A percentile compares a stretch with the other conserved stretches of the same genome.
phyloP scores from a whole-genome alignment of 108 stramenopile species.

The Pseudonitzschia pungens region DNA sequence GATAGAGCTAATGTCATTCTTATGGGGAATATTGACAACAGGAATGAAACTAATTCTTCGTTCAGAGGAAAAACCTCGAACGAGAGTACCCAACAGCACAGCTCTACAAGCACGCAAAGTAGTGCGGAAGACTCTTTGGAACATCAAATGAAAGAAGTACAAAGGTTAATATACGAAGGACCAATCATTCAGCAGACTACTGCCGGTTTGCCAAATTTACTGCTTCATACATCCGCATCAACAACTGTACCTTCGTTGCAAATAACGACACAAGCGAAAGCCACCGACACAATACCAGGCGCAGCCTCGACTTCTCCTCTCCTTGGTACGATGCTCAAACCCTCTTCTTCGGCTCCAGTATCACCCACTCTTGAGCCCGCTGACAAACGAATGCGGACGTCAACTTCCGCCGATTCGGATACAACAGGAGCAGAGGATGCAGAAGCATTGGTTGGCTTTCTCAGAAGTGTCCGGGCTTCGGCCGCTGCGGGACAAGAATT shows the following conservation, averaged over 20 bases:
- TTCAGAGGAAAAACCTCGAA: conserved; percentile 17
- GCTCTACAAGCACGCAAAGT: conserved; percentile 8
- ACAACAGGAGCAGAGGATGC: conserved; percentile 61
- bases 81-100: background rate
- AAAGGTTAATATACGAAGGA: conserved; percentile 66
- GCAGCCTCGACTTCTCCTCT: background rate
- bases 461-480: conserved; percentile 56
- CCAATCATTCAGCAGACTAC: conserved; percentile 57
- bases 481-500: conserved; percentile 40
- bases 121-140: conserved; percentile 39
- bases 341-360: conserved; percentile 3
- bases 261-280: background rate
- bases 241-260: background rate
- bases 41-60: conserved; percentile 20
- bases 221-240: conserved; percentile 18
- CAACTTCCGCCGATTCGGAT: background rate
- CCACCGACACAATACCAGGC: background rate
- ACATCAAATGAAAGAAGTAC: conserved; percentile 71
- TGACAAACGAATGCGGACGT: conserved; percentile 48
- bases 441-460: conserved; percentile 72
- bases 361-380: conserved; percentile 31
- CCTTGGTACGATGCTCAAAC: conserved; percentile 4
- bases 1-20: conserved; percentile 66
- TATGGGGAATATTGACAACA: conserved; percentile 24
- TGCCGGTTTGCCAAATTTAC: conserved; percentile 41